Evolutionary conservation across 768 basidiomycete genomes (phyloP).

Genomic region (Cystobasidium onofrii): DNA sequence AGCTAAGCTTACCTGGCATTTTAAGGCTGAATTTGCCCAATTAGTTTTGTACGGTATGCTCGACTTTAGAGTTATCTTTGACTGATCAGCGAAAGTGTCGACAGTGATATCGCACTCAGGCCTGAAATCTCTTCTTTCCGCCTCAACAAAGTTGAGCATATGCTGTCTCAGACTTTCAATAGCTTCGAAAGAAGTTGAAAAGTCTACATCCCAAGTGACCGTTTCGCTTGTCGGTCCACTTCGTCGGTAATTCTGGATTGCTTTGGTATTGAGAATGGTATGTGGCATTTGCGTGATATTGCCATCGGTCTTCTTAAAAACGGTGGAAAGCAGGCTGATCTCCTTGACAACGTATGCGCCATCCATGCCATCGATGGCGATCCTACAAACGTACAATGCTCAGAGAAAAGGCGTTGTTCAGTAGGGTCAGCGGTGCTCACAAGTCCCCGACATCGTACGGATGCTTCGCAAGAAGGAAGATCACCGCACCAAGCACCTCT

Average conservation of each 20-base stretch:
- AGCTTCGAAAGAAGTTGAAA: slow-evolving; percentile 68
- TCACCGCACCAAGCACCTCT: slow-evolving; percentile 73
- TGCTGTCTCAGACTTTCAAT: slow-evolving; percentile 64
- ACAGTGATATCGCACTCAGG: slow-evolving; percentile 27
- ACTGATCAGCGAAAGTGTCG: slow-evolving; percentile 50
- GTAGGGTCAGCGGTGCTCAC: too few relatives aligned
- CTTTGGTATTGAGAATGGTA: slow-evolving; percentile 54
- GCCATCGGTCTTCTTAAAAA: slow-evolving; percentile 56
- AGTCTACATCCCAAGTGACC: slow-evolving; percentile 72
- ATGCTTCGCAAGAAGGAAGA: slow-evolving; percentile 83
- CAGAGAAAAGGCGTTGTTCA: too few relatives aligned
- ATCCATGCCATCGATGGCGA: slow-evolving; percentile 49
- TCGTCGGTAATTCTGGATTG: slow-evolving; percentile 42
- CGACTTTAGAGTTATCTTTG: slow-evolving; percentile 64
- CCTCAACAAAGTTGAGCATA: slow-evolving; percentile 70
- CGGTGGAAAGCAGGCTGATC: slow-evolving; percentile 70
- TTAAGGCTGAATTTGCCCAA: slow-evolving; percentile 67
- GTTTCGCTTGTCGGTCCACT: slow-evolving; percentile 65
- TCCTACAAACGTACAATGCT: slow-evolving; percentile 44
- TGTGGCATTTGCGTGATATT: slow-evolving; percentile 62
- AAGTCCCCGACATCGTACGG: slow-evolving; percentile 71
- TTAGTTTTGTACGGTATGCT: slow-evolving; percentile 87
- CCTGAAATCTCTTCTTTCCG: slow-evolving; percentile 51
- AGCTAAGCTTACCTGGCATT: slow-evolving; percentile 48
- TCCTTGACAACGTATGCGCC: slow-evolving; percentile 71